Conservation (phyloP, 495 filamentous ascomycete species). For the Hyaloscypha variabilis region DNA sequence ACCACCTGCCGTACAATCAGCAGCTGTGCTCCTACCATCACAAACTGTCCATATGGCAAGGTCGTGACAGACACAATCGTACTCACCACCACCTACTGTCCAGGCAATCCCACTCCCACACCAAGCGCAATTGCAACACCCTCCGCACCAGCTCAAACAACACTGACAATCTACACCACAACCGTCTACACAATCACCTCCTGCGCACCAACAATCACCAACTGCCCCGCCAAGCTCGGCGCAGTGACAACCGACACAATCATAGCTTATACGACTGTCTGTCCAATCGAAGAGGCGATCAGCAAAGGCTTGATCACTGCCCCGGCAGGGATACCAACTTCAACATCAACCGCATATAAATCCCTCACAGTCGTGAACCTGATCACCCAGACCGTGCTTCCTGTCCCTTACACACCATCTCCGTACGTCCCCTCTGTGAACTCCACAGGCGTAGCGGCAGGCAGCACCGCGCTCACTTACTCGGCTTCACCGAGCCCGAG, state of each 20-base stretch:
- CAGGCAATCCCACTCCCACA: slow-evolving; percentile 10
- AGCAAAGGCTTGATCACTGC: background rate
- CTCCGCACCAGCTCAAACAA: no score
- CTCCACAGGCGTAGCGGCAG: background rate
- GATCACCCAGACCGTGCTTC: background rate
- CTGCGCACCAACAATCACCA: slow-evolving; percentile 55
- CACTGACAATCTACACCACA: background rate
- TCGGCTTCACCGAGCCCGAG: background rate
- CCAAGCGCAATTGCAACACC: background rate
- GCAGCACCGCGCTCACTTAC: background rate
- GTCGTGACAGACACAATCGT: slow-evolving; percentile 32
- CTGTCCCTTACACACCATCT: background rate
- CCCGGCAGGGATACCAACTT: background rate
- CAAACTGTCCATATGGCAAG: slow-evolving; percentile 54
- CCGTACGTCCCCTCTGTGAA: background rate
- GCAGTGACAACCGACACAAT: background rate
- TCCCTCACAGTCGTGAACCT: background rate
- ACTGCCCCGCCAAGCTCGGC: slow-evolving; percentile 46
- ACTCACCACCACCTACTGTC: slow-evolving; percentile 26
- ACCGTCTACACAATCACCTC: slow-evolving; percentile 51
- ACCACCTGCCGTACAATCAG: slow-evolving; percentile 38
- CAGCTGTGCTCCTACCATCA: slow-evolving; percentile 55
- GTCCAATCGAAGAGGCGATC: background rate
- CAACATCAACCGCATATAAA: background rate
- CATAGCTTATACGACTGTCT: background rate